Base-by-base conservation (phyloP, 345 rosid genomes). In the Euphorbia lathyris region DNA sequence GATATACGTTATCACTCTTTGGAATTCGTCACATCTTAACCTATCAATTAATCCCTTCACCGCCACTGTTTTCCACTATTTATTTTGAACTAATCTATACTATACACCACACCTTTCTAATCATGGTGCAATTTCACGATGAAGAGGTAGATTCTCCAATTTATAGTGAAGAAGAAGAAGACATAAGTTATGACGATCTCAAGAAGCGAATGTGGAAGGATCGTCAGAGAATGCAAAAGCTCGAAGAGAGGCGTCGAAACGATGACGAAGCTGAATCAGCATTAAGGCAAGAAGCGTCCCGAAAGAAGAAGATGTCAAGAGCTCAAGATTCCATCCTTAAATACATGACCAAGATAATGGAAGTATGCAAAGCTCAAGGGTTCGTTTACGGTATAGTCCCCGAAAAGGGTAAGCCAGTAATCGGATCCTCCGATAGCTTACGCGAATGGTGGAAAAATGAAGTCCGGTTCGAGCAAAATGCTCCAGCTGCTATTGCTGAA, bases 261-360 rank as follows among this genome's bases (percentile, higher is more conserved):
- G 72, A 68, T 22, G 72, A 68, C 26, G 76, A 69, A 5, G 17
- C 66, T 2, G 62, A 60, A 14, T 52, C 84, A 2, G 22, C 38
- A 48, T 62, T 62, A 17, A 56, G 58, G 32, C 51, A 63, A 32
- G 84, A 80, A 25, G 76, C 86, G 0, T 83, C 87, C 8, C 79
- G 82, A 38, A 72, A 82, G 58, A 85, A 82, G 79, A 88, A 76
- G 79, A 83, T 65, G 91, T 83, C 84, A 0, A 66, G 89, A 27
- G 81, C 93, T 29, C 92, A 89, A 71, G 96, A 84, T 69, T 84
- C 87, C 0, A 81, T 89, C 71, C 84, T 89, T 53, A 86, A 86
- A 68, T 84, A 85, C 81, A 88, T 84, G 94, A 83, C 80, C 65
- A 92, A 86, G 84, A 89, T 86, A 70, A 89, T 86, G 92, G 93